Evolutionary conservation across 208 protist genomes (phyloP), one percentile per base, ranked within the genome.

Genomic region (Trypanosoma platydactyli): DNA sequence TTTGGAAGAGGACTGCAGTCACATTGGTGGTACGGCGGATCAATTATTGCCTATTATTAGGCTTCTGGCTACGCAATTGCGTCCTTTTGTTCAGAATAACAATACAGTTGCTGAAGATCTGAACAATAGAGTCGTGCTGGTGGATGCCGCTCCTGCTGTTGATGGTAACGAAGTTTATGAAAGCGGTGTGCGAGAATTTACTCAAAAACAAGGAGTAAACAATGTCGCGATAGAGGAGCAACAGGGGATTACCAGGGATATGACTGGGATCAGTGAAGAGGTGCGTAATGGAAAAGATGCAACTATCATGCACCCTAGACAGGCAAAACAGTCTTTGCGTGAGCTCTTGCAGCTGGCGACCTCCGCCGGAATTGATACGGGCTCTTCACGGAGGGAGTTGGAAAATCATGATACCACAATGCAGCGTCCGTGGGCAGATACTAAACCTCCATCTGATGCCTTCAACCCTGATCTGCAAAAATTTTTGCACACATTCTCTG

Each of bases 261-360:
- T 85, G 45, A 40, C 49, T 30, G 79, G 80, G 20, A 84, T 86
- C 64, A 64, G 57, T 2, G 38, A 57, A 3, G 76, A 84, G 59
- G 52, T 86, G 46, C 13, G 67, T 25, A 42, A 45, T 5, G 66
- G 74, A 5, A 63, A 73, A 12, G 50, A 40, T 27, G 15, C 29
- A 1, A 66, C 54, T 51, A 44, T 73, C n/a, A 42, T 24, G 0
- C 54, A 80, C 22, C 50, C 73, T n/a, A 24, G 41, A 22, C 52
- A 64, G 13, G 77, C 81, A 58, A 25, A 78, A 20, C 52, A 79
- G 46, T 51, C 64, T 30, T 64, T 80, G 16, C 18, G 41, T 46
- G 44, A 40, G 16, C 65, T 83, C 25, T 75, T 77, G 51, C 56
- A 41, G 25, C 69, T 76, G 25, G 57, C 80, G 3, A 58, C 64